These are phyloP conservation scores for Brettanomyces anomalus DNA, from an alignment of 805 yeast genomes.

Conservation along the genomic window DNA sequence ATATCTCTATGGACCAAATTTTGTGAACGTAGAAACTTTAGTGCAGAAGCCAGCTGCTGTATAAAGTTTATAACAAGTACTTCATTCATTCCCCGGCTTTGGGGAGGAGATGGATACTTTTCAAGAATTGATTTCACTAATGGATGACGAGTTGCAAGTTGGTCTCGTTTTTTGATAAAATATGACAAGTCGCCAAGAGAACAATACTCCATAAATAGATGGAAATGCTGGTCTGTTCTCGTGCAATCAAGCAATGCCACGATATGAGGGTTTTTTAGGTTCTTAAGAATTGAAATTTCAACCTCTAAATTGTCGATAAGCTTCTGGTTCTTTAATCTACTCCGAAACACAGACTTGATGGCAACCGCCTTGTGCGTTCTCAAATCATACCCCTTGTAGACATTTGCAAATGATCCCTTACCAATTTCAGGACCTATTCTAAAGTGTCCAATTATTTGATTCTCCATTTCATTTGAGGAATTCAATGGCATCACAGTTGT, in stretches of 20 bases:
- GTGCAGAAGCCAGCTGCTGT: conserved; percentile 78
- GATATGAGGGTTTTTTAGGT: conserved; percentile 86
- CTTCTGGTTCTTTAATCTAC: conserved; percentile 77
- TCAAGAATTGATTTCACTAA: conserved; percentile 65
- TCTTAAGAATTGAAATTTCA: conserved; percentile 82
- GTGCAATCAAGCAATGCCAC: conserved; percentile 80
- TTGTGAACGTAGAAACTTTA: conserved; percentile 70
- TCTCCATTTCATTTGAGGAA: background rate
- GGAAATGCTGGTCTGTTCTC: conserved; percentile 68
- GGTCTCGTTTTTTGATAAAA: conserved; percentile 70
- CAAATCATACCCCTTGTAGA: conserved; percentile 69
- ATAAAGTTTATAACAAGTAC: conserved; percentile 74
- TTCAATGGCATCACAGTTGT: no score
- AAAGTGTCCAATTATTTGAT: conserved; percentile 34
- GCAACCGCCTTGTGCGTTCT: conserved; percentile 62
- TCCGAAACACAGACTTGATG: conserved; percentile 76
- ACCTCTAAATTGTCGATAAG: conserved; percentile 84
- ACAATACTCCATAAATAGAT: conserved; percentile 93
- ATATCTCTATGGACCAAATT: conserved; percentile 91
- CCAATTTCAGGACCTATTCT: conserved; percentile 81
- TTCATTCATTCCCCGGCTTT: conserved; percentile 71
- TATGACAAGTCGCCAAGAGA: conserved; percentile 89
- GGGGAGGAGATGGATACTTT: conserved; percentile 73
- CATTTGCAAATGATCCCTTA: conserved; percentile 92
- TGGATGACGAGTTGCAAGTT: conserved; percentile 67